A percentile compares a stretch with the other conserved stretches of the same genome.
Evolutionary conservation across 2,329 filamentous ascomycete species (phyloP).

Genomic region (Colletotrichum cereale): DNA sequence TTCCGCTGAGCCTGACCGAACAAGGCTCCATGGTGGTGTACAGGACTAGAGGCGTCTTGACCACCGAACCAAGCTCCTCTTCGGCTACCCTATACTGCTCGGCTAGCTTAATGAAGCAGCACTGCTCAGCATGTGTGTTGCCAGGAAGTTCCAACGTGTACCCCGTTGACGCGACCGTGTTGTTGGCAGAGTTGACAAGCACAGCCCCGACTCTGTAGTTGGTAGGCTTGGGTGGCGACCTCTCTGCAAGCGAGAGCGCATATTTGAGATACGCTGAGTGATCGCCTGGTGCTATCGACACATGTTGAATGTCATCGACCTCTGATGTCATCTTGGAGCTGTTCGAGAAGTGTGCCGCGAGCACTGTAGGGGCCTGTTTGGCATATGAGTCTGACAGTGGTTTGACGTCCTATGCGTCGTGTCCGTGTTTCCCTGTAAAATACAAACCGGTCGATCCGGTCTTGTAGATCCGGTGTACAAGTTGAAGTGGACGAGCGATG

Average conservation of each 20-base stretch:
- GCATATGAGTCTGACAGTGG: too few species aligned
- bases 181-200: slow-evolving; percentile 71
- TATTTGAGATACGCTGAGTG: slow-evolving; percentile 71
- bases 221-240: slow-evolving; percentile 86
- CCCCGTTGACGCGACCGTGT: slow-evolving; percentile 79
- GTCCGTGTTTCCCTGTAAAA: background rate
- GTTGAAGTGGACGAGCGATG: background rate
- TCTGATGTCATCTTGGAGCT: slow-evolving; percentile 34
- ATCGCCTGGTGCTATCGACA: slow-evolving; percentile 51
- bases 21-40: slow-evolving; percentile 97
- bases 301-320: slow-evolving; percentile 13
- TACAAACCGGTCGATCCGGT: too few species aligned
- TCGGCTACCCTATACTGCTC: slow-evolving; percentile 62
- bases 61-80: slow-evolving; percentile 62
- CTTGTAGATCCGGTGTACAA: background rate
- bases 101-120: slow-evolving; percentile 83
- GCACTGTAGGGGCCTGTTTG: background rate
- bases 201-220: slow-evolving; percentile 97
- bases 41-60: slow-evolving; percentile 69
- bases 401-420: background rate
- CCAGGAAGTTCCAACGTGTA: slow-evolving; percentile 92
- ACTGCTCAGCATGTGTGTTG: slow-evolving; percentile 97
- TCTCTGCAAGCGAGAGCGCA: slow-evolving; percentile 80
- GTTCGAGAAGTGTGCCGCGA: background rate
- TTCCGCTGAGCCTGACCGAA: slow-evolving; percentile 79